These are phyloP conservation scores for Endoconidiophora polonica DNA, from an alignment of 2,329 filamentous ascomycete genomes.

Conservation along the genomic window DNA sequence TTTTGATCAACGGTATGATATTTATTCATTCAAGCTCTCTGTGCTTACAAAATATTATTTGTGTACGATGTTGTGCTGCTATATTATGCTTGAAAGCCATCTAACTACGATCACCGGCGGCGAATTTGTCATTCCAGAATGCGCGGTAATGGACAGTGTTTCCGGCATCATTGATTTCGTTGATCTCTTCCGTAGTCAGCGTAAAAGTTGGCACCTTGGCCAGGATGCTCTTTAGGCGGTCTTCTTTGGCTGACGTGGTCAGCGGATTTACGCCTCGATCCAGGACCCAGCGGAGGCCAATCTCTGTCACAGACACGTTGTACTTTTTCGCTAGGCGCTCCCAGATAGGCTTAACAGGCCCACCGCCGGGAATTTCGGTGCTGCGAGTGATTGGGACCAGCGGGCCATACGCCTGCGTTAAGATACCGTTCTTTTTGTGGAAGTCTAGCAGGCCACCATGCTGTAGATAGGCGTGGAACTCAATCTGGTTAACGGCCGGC, in stretches of 20 bases:
- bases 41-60: not conserved
- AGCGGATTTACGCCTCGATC: constrained; percentile 42
- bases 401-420: constrained; percentile 37
- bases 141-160: constrained; percentile 42
- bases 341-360: constrained; percentile 37
- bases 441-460: constrained; percentile 42
- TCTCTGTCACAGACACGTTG: constrained; percentile 35
- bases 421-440: constrained; percentile 39
- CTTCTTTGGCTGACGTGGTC: constrained; percentile 42
- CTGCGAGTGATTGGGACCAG: constrained; percentile 30
- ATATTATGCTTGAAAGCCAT: not conserved
- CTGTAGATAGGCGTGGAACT: constrained; percentile 62
- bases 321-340: constrained; percentile 39
- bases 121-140: constrained; percentile 40
- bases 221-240: constrained; percentile 39
- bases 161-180: constrained; percentile 37
- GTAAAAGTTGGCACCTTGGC: constrained; percentile 36
- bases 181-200: constrained; percentile 41
- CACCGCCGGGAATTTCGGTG: constrained; percentile 26
- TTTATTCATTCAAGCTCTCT: not conserved
- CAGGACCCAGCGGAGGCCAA: constrained; percentile 42
- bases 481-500: constrained; percentile 66
- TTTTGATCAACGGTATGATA: not conserved
- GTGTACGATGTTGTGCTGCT: not conserved
- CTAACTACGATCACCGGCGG: constrained; percentile 31